Conservation (phyloP, 495 filamentous ascomycete genomes). For the Thermothielavioides terrestris region DNA sequence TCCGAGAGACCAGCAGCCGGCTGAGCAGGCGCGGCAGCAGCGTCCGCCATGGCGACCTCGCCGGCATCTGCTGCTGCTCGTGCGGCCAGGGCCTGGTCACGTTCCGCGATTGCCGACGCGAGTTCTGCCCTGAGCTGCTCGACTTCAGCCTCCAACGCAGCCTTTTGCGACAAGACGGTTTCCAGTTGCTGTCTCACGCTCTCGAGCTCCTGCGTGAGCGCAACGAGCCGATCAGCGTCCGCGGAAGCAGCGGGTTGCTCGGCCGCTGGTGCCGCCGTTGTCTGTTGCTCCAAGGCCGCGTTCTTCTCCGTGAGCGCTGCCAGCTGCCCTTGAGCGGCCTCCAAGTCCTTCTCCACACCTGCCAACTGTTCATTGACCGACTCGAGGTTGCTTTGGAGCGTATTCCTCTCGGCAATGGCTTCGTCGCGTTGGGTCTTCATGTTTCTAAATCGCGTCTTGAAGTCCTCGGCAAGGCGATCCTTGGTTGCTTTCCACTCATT, state of each 20-base stretch:
- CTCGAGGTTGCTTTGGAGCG: constrained; percentile 27
- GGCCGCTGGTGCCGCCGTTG: constrained; percentile 4
- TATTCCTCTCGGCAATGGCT: constrained; percentile 29
- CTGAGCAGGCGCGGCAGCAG: constrained; percentile 8
- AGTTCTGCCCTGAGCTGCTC: constrained; percentile 37
- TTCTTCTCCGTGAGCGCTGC: constrained; percentile 30
- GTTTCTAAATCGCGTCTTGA: constrained; percentile 36
- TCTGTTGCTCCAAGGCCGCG: constrained; percentile 23
- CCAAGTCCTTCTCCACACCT: constrained; percentile 31
- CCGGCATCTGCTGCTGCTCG: constrained; percentile 20
- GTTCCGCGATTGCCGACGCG: constrained; percentile 33
- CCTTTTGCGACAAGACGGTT: constrained; percentile 32
- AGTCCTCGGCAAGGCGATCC: constrained; percentile 37
- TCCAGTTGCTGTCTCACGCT: constrained; percentile 31
- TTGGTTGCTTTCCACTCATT: constrained; percentile 32
- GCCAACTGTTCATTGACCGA: constrained; percentile 27
- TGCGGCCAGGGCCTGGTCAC: constrained; percentile 38
- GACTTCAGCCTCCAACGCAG: constrained; percentile 36
- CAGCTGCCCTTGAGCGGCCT: constrained; percentile 28
- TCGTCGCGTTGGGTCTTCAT: constrained; percentile 37
- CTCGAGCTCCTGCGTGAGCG: constrained; percentile 66
- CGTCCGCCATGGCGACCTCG: constrained; percentile 30
- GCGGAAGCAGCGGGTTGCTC: constrained; percentile 6
- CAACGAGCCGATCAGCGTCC: constrained; percentile 26
- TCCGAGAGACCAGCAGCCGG: constrained; percentile 29